Evolutionary conservation across 306 rosid species (phyloP), one percentile per base, ranked within the genome.

Genomic region (Dryas octopetala): DNA sequence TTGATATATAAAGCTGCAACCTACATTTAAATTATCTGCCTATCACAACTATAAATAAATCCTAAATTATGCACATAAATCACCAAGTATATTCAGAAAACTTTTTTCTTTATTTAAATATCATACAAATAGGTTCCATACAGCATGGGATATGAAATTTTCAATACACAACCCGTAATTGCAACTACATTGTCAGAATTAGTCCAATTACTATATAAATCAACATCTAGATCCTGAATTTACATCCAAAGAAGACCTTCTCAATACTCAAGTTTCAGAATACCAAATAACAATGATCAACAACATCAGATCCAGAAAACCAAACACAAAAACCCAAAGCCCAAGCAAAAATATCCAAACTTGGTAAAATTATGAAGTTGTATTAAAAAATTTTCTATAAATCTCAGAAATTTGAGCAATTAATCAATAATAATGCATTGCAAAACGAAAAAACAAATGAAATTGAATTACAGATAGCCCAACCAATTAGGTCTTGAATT

Each of bases 141-240:
- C 38, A 32, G 2, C 3, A 32, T 32, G 38, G 38, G 38, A 32
- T 1, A 32, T 32, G 38, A 6, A 63, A 41, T 6, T 13, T 1
- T n/a, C 16, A 14, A 51, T 50, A 23, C 51, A 4, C 4, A 43
- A 53, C 40, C 49, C 5, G 9, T 47, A 32, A 70, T n/a, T 38
- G 60, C 43, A 61, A 28, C 81, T 7, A 63, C 75, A 77, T 70
- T 70, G 5, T 44, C 4, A n/a, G 4, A 70, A 43, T 26, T 28
- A 15, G 26, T 13, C 6, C 23, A 15, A 41, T 6, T 10, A 4
- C 6, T 13, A 43, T 9, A 45, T 4, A 58, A 41, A 51, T 48
- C 9, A 62, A 4, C 6, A 6, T 7, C 60, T 0, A 58, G 26
- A 76, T 9, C 49, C 23, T 14, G 17, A 13, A 38, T 28, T 52